These are phyloP conservation scores for Funneliformis geosporum DNA, from an alignment of 192 early-diverging fungal genomes.

Conservation along the genomic window DNA sequence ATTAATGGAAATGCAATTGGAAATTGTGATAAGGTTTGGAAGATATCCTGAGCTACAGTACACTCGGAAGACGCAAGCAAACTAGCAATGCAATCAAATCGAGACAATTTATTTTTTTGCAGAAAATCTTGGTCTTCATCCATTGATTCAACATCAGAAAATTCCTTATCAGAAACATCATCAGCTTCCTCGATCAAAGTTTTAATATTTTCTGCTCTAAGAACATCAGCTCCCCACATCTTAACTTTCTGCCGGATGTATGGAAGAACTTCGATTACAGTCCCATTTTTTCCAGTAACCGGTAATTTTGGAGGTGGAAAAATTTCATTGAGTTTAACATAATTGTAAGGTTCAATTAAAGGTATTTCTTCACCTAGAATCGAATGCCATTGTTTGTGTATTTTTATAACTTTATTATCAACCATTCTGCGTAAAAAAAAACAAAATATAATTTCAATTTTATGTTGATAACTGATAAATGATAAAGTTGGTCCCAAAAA, in stretches of 20 bases:
- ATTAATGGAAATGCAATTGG: constrained; percentile 28
- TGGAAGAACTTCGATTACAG: constrained; percentile 14
- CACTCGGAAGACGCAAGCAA: constrained; percentile 21
- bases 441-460: too few species aligned
- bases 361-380: constrained; percentile 16
- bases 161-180: not conserved
- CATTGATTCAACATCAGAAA: not conserved
- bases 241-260: constrained; percentile 29
- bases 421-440: too few species aligned
- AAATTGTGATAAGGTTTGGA: constrained; percentile 30
- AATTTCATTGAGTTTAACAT: constrained; percentile 4
- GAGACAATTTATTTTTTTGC: constrained; percentile 11
- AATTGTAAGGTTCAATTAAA: constrained; percentile 17
- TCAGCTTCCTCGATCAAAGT: constrained; percentile 5
- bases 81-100: constrained; percentile 27
- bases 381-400: constrained; percentile 22
- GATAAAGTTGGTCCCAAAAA: too few species aligned
- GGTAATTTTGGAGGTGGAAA: constrained; percentile 7
- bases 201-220: constrained; percentile 30
- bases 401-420: constrained; percentile 11
- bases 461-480: too few species aligned
- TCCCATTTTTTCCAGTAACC: not conserved
- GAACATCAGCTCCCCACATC: constrained; percentile 27
- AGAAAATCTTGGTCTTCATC: not conserved
- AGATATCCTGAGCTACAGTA: constrained; percentile 31